Base-by-base conservation (phyloP, 257 asterid species). In the Fraxinus anomala region DNA sequence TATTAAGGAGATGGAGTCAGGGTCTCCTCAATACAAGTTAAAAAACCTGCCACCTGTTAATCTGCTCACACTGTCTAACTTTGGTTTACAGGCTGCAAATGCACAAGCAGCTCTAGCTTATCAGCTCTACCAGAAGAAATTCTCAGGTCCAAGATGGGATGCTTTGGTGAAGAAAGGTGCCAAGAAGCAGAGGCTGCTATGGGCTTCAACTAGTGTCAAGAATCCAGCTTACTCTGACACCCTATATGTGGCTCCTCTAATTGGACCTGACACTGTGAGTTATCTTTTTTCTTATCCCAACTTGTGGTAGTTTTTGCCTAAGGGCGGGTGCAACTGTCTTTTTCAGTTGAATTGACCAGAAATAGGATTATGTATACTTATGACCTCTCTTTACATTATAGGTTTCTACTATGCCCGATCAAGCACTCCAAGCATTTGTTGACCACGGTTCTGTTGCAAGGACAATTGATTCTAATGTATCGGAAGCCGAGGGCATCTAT, bases 361-460 rank as follows among this genome's bases (percentile, higher is more conserved):
- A 76, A 34, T 68, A 36, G 16, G 6, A 14, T 21, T 63, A 10
- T 75, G 24, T 68, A 67, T 73, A 5, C 10, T 70, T 70, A 10
- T 31, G 44, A 65, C 79, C 6, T 77, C 5, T 67, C 5, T 33
- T 72, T 72, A 40, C 31, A 12, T 49, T 47, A 36, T 63, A 96
- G 99, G 99, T 96, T 72, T 93, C 98, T 4, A 96, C 99, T 59
- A 96, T 96, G 99, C 99, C 99, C 2, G 99, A 96, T 78, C 98
- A 93, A 86, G 99, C 99, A n/a, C 97, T 96, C 63, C 89, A 77
- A 77, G 99, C 99, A 75, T 96, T 96, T 80, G 68, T 96, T 0
- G 97, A 96, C 80, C 99, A 96, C 36, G 99, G 99, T 69, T 67
- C 87, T 0, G 97, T 96, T 76, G 94, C 88, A 84, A 91, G 99